Base-by-base conservation (phyloP, 106 monocot species). In the Gastrodia elata region DNA sequence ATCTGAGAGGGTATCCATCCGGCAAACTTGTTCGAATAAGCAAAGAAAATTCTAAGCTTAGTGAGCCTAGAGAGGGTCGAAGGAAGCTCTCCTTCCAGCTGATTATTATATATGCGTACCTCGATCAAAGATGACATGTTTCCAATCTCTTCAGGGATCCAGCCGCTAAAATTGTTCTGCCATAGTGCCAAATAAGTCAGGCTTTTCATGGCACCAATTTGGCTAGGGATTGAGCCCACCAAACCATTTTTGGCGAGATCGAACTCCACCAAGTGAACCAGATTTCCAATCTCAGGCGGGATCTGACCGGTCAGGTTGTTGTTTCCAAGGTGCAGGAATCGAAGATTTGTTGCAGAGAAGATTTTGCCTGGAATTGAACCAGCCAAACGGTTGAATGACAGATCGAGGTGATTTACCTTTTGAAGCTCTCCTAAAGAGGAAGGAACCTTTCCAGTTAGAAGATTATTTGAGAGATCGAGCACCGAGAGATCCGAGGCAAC, bases 71-170 rank as follows among this genome's bases (percentile, higher is more conserved):
- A 38, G 38, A 84, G 80, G 39, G 77, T 49, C 18, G 6, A 5
- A 0, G 80, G 77, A 38, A 84, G 41, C 71, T 77, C 69, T 8
- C 84, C 84, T 26, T 80, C 68, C 22, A 84, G 26, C 11, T 52
- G 38, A 39, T 84, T 84, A 18, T 56, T 69, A 56, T 70, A 39
- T 0, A 81, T 5, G 48, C 77, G 71, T 4, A 81, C 7, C 15
- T 0, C 33, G 0, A 5, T 2, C 64, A 81, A 37, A 24, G 64
- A 37, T 27, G 70, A 70, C 80, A 78, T 33, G 78, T 84, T 78
- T 35, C 78, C 81, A 0, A 84, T 77, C 71, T 81, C 77, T 18
- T 36, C 58, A 32, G 83, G 83, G 25, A 83, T 80, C 9, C 16
- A 14, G 9, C 83, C 79, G 13, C 22, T 77, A 24, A 83, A 56